A percentile compares a stretch with the other conserved stretches of the same genome.
Evolutionary conservation across 768 basidiomycete species (phyloP).

Genomic region (Trametes cingulata): DNA sequence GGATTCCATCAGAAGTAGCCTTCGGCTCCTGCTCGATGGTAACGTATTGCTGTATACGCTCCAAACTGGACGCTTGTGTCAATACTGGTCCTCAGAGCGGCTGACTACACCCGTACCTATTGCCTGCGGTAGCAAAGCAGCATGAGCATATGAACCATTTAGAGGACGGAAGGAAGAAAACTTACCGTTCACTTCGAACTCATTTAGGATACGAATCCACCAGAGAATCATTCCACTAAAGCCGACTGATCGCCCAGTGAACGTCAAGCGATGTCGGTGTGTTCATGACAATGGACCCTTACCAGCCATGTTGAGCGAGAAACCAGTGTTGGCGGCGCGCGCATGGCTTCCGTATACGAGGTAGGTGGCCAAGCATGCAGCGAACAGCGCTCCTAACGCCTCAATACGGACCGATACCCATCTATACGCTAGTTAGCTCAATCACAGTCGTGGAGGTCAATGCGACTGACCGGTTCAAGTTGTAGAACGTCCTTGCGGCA

Average conservation of each 20-base stretch:
- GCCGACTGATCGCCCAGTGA: constrained; percentile 35
- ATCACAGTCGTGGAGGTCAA: too few relatives aligned
- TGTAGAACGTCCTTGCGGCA: constrained; percentile 46
- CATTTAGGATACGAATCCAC: constrained; percentile 48
- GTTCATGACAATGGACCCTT: too few relatives aligned
- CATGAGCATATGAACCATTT: neutral
- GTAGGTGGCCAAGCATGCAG: constrained; percentile 53
- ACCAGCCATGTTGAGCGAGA: constrained; percentile 47
- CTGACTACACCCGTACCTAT: constrained; percentile 30
- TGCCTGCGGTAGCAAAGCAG: constrained; percentile 24
- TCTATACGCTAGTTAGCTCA: constrained; percentile 20
- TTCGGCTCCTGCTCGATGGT: constrained; percentile 53
- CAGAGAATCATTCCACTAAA: constrained; percentile 60
- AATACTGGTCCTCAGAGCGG: neutral
- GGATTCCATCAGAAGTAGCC: constrained; percentile 40
- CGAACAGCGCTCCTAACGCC: constrained; percentile 49
- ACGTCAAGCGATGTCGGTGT: neutral
- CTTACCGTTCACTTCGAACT: constrained; percentile 47
- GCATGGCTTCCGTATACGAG: constrained; percentile 48
- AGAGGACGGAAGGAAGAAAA: neutral
- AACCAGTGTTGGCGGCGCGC: constrained; percentile 42
- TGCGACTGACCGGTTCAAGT: constrained; percentile 37
- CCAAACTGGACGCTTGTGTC: constrained; percentile 34
- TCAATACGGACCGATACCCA: constrained; percentile 61
- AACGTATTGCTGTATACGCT: constrained; percentile 54